phyloP scores from a whole-genome alignment of 129 eudicot genomes.

The Ambrosia artemisiifolia region DNA sequence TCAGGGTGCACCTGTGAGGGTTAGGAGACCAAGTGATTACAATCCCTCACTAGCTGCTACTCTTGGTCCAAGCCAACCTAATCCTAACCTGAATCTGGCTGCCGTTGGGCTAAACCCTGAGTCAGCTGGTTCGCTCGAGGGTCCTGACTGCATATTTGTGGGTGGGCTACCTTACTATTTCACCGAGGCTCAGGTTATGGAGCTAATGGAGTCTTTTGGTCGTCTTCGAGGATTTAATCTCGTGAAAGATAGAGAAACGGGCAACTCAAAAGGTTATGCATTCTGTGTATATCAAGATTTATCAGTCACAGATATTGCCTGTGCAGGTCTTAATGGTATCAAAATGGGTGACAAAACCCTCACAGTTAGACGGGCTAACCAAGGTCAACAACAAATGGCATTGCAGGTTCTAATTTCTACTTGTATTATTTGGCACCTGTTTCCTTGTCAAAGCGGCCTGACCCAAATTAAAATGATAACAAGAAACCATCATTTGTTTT shows the following conservation, averaged over 20 bases:
- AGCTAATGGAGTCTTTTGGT: slow-evolving; percentile 89
- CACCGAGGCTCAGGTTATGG: slow-evolving; percentile 85
- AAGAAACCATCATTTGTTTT: too few species aligned
- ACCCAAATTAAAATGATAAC: too few species aligned
- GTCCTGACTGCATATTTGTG: slow-evolving; percentile 96
- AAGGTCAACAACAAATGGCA: slow-evolving; percentile 93
- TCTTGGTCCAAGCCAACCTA: slow-evolving; percentile 98
- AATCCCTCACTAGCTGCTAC: slow-evolving; percentile 93
- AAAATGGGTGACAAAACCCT: slow-evolving; percentile 98
- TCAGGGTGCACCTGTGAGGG: slow-evolving; percentile 92
- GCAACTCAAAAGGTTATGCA: slow-evolving; percentile 97
- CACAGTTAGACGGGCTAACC: slow-evolving; percentile 92
- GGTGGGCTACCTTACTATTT: slow-evolving; percentile 97
- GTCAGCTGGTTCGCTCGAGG: slow-evolving; percentile 98
- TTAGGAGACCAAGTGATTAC: slow-evolving; percentile 22
- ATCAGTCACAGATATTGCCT: slow-evolving; percentile 95
- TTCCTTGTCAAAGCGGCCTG: neutral
- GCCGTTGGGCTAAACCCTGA: slow-evolving; percentile 93
- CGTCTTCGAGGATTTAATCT: slow-evolving; percentile 89
- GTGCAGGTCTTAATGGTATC: slow-evolving; percentile 95
- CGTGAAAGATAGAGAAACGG: slow-evolving; percentile 95
- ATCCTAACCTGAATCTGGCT: slow-evolving; percentile 79
- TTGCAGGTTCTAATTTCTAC: slow-evolving; percentile 53
- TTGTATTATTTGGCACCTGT: too few species aligned
- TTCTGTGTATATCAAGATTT: slow-evolving; percentile 93